phyloP scores from a whole-genome alignment of 768 basidiomycete genomes.

The Russula sp. region DNA sequence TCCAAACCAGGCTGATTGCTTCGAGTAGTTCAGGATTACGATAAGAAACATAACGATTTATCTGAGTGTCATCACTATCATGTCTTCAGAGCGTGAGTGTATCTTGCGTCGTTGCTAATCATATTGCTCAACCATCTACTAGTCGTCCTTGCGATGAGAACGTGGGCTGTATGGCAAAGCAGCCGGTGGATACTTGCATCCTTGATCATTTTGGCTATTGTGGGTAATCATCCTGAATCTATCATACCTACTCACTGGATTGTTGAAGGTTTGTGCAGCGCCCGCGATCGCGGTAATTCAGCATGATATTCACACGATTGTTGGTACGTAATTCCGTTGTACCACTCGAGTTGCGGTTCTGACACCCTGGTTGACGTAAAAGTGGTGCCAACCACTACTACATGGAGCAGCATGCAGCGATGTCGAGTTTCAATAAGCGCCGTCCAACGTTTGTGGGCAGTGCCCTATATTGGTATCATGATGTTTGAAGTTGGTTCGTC shows the following conservation, averaged over 20 bases:
- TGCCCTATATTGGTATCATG: slow-evolving; percentile 11
- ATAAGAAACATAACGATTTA: background rate
- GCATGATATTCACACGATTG: background rate
- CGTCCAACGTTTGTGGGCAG: slow-evolving; percentile 6
- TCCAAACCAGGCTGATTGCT: background rate
- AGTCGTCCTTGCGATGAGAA: slow-evolving; percentile 35
- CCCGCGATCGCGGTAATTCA: slow-evolving; percentile 1
- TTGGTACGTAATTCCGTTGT: slow-evolving; percentile 1
- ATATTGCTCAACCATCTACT: background rate
- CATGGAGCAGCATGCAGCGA: background rate
- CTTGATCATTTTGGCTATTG: background rate
- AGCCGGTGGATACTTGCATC: slow-evolving; percentile 23
- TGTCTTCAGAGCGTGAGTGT: slow-evolving; percentile 17
- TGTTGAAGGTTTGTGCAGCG: slow-evolving; percentile 7
- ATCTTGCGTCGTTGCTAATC: background rate
- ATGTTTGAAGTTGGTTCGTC: slow-evolving; percentile 23
- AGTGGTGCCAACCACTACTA: background rate
- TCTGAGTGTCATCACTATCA: slow-evolving; percentile 8
- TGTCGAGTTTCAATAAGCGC: slow-evolving; percentile 8
- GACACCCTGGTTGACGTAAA: background rate
- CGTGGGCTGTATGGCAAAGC: slow-evolving; percentile 36
- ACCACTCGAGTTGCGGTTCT: background rate
- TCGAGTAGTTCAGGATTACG: background rate
- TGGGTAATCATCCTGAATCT: background rate
- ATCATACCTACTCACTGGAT: background rate